A percentile compares a stretch with the other conserved stretches of the same genome.
Evolutionary conservation across 2,329 filamentous ascomycete genomes (phyloP).

Genomic region (Claviceps arundinis): DNA sequence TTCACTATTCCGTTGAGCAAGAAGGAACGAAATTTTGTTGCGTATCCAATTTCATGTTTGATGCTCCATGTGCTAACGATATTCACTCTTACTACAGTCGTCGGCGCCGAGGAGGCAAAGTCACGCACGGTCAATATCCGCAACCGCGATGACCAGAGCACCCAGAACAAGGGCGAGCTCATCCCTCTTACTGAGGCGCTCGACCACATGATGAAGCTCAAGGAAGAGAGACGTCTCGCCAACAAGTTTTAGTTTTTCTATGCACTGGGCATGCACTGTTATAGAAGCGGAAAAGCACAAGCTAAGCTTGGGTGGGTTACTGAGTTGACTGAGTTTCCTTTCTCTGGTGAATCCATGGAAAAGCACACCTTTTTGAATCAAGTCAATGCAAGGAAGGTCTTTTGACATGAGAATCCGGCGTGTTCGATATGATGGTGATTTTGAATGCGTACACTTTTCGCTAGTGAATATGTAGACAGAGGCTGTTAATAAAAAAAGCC

Average conservation of each 20-base stretch:
- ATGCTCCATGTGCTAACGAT: neutral
- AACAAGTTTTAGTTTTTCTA: constrained; percentile 19
- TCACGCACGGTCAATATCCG: constrained; percentile 49
- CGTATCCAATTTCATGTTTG: neutral
- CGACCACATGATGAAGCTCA: constrained; percentile 38
- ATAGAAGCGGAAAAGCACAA: neutral
- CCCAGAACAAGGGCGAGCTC: constrained; percentile 47
- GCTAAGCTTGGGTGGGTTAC: neutral
- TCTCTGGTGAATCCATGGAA: no score
- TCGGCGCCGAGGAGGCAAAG: constrained; percentile 48
- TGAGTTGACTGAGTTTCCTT: no score
- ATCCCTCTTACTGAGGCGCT: constrained; percentile 43
- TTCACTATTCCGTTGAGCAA: neutral
- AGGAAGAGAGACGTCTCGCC: constrained; percentile 29
- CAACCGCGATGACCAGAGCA: constrained; percentile 49
- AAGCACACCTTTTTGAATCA: no score
- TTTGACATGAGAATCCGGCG: no score
- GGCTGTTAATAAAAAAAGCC: no score
- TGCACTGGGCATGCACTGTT: no score
- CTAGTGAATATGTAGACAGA: no score
- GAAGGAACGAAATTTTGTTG: neutral
- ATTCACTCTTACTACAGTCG: constrained; percentile 26
- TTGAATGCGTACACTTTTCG: no score
- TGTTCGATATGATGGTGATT: no score
- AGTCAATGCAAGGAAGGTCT: no score